These are phyloP conservation scores for Solanum peruvianum DNA, from an alignment of 257 asterid genomes.

Conservation along the genomic window DNA sequence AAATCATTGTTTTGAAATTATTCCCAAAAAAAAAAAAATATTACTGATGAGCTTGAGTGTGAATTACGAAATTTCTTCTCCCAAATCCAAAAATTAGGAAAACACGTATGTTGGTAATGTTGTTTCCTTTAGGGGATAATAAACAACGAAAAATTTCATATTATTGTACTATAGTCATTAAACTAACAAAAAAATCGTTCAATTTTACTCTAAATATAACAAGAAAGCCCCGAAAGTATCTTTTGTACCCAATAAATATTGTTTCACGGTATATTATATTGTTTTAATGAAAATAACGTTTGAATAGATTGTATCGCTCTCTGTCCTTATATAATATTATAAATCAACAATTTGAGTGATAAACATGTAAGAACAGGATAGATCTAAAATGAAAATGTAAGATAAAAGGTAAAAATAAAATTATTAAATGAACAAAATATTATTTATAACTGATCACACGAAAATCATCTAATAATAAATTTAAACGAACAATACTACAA, in stretches of 20 bases:
- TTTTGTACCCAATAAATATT: not conserved
- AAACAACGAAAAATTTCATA: not conserved
- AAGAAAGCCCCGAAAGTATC: not conserved
- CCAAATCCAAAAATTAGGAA: not conserved
- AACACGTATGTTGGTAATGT: not conserved
- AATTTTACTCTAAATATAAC: not conserved
- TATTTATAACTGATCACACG: too few relatives aligned
- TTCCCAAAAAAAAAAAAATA: not conserved
- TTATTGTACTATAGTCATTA: not conserved
- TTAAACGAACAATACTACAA: too few relatives aligned
- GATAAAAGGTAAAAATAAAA: not conserved
- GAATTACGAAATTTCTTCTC: not conserved
- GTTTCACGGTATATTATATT: too few relatives aligned
- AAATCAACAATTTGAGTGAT: not conserved
- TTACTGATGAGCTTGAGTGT: not conserved
- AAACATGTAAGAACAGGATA: too few relatives aligned
- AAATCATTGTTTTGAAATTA: not conserved
- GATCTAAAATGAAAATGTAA: not conserved
- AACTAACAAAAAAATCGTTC: not conserved
- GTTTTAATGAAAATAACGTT: too few relatives aligned
- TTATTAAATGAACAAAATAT: too few relatives aligned
- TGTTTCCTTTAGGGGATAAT: not conserved
- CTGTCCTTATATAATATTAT: fast-evolving
- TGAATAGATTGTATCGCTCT: too few relatives aligned
- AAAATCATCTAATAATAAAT: too few relatives aligned